Evolutionary conservation across 2,329 filamentous ascomycete genomes (phyloP).

Genomic region (Colletotrichum sublineola): DNA sequence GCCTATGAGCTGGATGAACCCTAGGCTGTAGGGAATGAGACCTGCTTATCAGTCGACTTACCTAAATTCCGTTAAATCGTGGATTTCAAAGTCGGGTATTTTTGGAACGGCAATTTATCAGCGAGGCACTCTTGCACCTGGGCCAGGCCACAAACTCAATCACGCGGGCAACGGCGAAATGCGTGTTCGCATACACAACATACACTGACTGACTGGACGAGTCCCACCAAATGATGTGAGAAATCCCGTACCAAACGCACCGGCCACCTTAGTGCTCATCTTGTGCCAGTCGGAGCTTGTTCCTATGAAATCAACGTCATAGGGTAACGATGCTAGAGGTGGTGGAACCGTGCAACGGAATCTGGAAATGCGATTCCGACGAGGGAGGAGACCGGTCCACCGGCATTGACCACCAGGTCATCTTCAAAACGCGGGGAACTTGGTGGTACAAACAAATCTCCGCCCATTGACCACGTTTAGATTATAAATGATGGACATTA

Average conservation of each 20-base stretch:
- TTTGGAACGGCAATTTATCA: not conserved
- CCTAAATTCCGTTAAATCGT: not conserved
- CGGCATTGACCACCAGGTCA: not conserved
- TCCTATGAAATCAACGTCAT: not conserved
- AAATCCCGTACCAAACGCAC: not conserved
- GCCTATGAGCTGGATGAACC: not conserved
- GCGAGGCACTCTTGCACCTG: not conserved
- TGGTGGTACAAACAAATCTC: not conserved
- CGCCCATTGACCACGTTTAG: constrained; percentile 1
- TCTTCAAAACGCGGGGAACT: constrained; percentile 6
- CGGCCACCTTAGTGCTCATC: not conserved
- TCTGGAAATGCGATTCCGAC: constrained; percentile 6
- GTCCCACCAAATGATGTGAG: not conserved
- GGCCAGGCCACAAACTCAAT: not conserved
- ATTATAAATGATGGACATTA: not conserved
- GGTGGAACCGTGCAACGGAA: not conserved
- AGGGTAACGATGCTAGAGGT: not conserved
- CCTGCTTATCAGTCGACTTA: not conserved
- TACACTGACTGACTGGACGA: not conserved
- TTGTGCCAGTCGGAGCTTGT: not conserved
- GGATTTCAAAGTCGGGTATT: not conserved
- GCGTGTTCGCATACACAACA: not conserved
- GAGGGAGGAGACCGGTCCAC: not conserved
- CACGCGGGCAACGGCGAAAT: not conserved
- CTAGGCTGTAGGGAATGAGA: not conserved